Evolutionary conservation across 2,329 filamentous ascomycete genomes (phyloP), one percentile per base, ranked within the genome.

Genomic region (Venturia effusa): DNA sequence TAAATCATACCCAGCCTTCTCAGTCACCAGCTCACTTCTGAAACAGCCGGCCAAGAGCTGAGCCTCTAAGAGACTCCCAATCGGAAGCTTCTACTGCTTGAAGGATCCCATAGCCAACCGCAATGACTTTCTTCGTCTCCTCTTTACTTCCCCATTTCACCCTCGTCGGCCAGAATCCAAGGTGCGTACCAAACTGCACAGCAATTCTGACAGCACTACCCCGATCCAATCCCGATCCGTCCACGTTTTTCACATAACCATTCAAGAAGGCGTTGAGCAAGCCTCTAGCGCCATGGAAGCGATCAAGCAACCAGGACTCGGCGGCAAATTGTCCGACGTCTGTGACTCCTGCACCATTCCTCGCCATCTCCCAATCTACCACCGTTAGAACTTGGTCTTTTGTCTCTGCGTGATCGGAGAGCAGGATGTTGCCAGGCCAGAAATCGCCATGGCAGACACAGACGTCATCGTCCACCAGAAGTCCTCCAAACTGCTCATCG

Each of bases 401-500:
- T 1, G 17, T 22, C 11, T 61, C 30, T 17, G 24, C 51, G 17
- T 57, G 24, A 48, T 43, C 61, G 0, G 54, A 39, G 39, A 76
- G 67, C 8, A 76, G 66, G 0, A 76, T 67, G 37, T 76, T 76
- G 0, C 73, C 74, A 1, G 74, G 72, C 74, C 74, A 76, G 63
- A 75, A 76, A 60, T 76, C 74, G 27, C 74, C 75, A 59, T 76
- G 73, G 41, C 74, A 75, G 0, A 76, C 57, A 43, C 70, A 72
- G 48, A 71, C 73, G 43, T 73, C 66, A 15, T 75, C 74, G 2
- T 57, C 67, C 7, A 59, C 62, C 3, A 75, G 66, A 6, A 67
- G 51, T 8, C 66, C 65, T 1, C 73, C 74, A 24, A 70, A 76
- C 8, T 66, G 59, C 15, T 69, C 69, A 57, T 74, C 68, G 61